These are phyloP conservation scores for Tausonia pullulans DNA, from an alignment of 1,284 basidiomycete genomes.

Conservation along the genomic window DNA sequence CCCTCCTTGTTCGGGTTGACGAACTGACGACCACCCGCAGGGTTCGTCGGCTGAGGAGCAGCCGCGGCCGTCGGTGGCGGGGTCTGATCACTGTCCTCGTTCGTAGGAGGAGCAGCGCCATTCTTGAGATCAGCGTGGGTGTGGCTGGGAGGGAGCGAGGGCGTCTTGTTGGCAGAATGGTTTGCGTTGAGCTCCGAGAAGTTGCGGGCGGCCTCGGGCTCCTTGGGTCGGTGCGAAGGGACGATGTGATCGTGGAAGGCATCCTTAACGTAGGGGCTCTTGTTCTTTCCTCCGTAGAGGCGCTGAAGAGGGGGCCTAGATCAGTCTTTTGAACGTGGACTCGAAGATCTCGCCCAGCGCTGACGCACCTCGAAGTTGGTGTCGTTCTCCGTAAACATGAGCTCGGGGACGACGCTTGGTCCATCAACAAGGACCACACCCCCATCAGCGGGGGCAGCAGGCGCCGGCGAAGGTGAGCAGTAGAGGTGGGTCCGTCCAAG, in stretches of 20 bases:
- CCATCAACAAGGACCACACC: constrained; percentile 49
- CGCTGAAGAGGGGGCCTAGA: constrained; percentile 34
- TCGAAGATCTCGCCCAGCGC: not conserved
- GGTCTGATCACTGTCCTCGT: constrained; percentile 12
- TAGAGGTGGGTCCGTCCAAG: constrained; percentile 71
- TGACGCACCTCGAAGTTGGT: constrained; percentile 66
- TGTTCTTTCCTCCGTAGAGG: constrained; percentile 78
- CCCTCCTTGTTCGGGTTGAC: constrained; percentile 80
- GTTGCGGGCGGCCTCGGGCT: constrained; percentile 25
- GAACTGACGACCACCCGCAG: constrained; percentile 39
- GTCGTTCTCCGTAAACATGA: constrained; percentile 92
- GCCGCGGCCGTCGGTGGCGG: constrained; percentile 44
- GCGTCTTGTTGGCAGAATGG: constrained; percentile 22
- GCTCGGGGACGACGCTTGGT: constrained; percentile 59
- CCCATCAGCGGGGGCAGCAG: constrained; percentile 57
- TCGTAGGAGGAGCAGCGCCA: constrained; percentile 15
- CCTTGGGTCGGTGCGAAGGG: constrained; percentile 58
- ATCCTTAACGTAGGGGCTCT: constrained; percentile 79
- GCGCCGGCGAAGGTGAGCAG: constrained; percentile 82
- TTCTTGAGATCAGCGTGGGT: constrained; percentile 29
- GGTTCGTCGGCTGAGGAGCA: constrained; percentile 28
- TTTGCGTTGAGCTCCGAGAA: constrained; percentile 20
- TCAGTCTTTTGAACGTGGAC: not conserved
- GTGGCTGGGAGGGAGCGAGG: constrained; percentile 22
- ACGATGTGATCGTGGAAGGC: constrained; percentile 98